These are phyloP conservation scores for Kazachstania kunashirensis DNA, from an alignment of 805 yeast genomes.

Conservation along the genomic window DNA sequence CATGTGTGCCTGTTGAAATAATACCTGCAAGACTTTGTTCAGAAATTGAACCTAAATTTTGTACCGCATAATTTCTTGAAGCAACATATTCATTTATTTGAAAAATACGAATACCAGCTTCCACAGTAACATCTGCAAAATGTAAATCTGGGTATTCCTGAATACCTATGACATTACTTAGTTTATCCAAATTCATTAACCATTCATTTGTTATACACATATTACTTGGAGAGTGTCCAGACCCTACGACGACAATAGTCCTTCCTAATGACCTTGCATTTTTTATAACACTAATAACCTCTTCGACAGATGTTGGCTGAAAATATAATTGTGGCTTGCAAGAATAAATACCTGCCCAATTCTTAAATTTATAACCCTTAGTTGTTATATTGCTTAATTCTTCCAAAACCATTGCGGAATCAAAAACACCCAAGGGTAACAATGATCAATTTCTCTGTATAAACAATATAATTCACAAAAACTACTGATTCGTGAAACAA, in stretches of 20 bases:
- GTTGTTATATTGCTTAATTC: neutral
- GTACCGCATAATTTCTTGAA: conserved; percentile 62
- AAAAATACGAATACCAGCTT: conserved; percentile 78
- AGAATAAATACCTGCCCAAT: conserved; percentile 85
- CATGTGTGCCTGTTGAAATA: conserved; percentile 94
- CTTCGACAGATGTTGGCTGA: conserved; percentile 66
- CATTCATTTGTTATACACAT: conserved; percentile 82
- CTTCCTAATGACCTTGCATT: conserved; percentile 50
- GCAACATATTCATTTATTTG: conserved; percentile 63
- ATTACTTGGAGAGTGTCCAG: conserved; percentile 92
- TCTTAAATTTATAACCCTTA: conserved; percentile 31
- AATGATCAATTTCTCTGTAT: too few relatives aligned
- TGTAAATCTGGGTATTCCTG: conserved; percentile 45
- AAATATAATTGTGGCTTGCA: conserved; percentile 69
- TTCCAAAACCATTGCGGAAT: conserved; percentile 3
- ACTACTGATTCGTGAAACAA: too few relatives aligned
- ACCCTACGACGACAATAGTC: conserved; percentile 77
- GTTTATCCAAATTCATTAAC: conserved; percentile 76
- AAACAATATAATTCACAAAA: too few relatives aligned
- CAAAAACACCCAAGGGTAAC: too few relatives aligned
- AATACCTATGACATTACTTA: conserved; percentile 44
- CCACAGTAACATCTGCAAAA: conserved; percentile 85
- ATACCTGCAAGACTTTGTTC: conserved; percentile 95
- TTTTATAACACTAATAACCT: conserved; percentile 56
- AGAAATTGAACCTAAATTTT: conserved; percentile 85